phyloP scores from a whole-genome alignment of 805 yeast genomes.

The Wickerhamomyces pijperi region DNA sequence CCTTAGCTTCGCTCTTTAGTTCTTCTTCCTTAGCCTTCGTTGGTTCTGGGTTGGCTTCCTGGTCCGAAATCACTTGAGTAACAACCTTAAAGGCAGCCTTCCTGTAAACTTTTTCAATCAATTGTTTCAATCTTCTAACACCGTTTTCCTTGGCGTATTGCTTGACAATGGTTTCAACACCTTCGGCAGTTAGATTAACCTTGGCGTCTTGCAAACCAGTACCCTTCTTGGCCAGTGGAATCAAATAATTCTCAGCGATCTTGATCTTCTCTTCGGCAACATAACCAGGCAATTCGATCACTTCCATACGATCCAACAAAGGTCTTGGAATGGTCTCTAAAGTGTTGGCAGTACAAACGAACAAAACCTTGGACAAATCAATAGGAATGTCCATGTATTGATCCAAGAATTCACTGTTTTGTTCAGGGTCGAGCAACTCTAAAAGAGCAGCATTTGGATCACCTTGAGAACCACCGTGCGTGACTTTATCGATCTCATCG shows the following conservation, averaged over 20 bases:
- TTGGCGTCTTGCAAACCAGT: constrained; percentile 72
- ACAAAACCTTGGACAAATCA: constrained; percentile 84
- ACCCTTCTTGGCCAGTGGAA: constrained; percentile 73
- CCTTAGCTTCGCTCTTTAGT: constrained; percentile 8
- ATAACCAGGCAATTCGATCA: constrained; percentile 89
- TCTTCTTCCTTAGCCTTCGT: constrained; percentile 1
- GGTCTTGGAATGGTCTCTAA: constrained; percentile 90
- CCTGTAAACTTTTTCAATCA: constrained; percentile 81
- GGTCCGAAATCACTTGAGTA: constrained; percentile 41
- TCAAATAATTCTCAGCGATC: constrained; percentile 79
- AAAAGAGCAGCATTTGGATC: constrained; percentile 91
- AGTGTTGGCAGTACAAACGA: constrained; percentile 95
- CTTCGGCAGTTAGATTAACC: constrained; percentile 53
- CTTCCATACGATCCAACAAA: constrained; percentile 93
- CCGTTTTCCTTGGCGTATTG: constrained; percentile 95
- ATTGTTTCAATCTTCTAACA: constrained; percentile 82
- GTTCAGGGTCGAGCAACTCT: constrained; percentile 95
- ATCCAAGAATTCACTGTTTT: constrained; percentile 82
- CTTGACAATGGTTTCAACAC: constrained; percentile 63
- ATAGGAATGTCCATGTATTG: constrained; percentile 91
- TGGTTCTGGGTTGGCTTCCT: constrained; percentile 4
- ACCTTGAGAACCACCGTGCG: constrained; percentile 63
- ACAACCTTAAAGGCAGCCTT: constrained; percentile 87
- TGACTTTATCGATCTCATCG: constrained; percentile 93
- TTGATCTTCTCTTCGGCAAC: constrained; percentile 88